Conservation (phyloP, 2,329 filamentous ascomycete species). For the Paraphoma sp. region DNA sequence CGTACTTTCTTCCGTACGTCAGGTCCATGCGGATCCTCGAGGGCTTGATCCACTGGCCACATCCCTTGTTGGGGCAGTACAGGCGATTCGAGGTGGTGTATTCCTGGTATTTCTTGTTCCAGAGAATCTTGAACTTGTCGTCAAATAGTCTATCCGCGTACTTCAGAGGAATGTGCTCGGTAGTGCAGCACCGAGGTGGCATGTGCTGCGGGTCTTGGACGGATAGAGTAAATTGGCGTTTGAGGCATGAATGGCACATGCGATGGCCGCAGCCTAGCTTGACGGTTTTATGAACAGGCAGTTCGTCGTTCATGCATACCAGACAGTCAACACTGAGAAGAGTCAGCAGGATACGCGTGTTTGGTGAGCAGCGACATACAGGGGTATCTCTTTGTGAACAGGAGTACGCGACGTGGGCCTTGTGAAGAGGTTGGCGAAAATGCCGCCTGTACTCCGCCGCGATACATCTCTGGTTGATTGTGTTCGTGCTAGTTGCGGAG, state of each 20-base stretch:
- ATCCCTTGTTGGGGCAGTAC: slow-evolving; percentile 76
- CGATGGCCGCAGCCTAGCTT: slow-evolving; percentile 80
- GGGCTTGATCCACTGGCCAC: slow-evolving; percentile 82
- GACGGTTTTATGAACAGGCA: slow-evolving; percentile 67
- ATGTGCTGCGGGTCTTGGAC: slow-evolving; percentile 79
- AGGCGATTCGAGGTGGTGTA: slow-evolving; percentile 76
- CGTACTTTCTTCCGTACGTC: slow-evolving; percentile 64
- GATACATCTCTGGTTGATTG: slow-evolving; percentile 33
- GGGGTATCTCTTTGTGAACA: slow-evolving; percentile 34
- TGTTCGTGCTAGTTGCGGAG: slow-evolving; percentile 32
- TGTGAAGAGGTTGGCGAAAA: slow-evolving; percentile 42
- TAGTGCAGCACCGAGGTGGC: slow-evolving; percentile 82
- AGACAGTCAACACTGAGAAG: slow-evolving; percentile 70
- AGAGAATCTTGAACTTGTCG: slow-evolving; percentile 74
- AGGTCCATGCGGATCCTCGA: slow-evolving; percentile 66
- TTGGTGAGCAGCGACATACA: slow-evolving; percentile 12
- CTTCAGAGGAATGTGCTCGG: slow-evolving; percentile 74
- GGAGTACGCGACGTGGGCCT: slow-evolving; percentile 29
- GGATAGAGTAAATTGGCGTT: slow-evolving; percentile 76
- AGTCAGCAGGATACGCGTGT: neutral
- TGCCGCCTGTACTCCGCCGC: slow-evolving; percentile 41
- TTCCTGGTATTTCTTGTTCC: slow-evolving; percentile 83
- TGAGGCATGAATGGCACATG: slow-evolving; percentile 81
- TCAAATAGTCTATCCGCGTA: slow-evolving; percentile 80
- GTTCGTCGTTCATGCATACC: slow-evolving; percentile 72